Evolutionary conservation across 805 yeast genomes (phyloP).

Genomic region (Myxozyma vanderwaltii): DNA sequence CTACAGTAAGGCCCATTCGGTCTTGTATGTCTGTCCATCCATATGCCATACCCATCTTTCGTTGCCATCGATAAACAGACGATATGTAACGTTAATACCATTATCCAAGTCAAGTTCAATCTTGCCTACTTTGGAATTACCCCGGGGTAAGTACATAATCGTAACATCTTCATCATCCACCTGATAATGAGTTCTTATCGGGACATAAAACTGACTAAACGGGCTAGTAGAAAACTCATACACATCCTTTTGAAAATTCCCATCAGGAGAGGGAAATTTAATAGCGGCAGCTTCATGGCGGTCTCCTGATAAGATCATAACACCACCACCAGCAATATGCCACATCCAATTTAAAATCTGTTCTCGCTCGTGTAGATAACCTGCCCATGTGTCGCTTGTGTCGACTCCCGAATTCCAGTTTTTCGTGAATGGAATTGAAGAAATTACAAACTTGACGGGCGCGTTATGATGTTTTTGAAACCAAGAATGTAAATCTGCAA

Average conservation of each 20-base stretch:
- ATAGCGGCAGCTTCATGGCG: conserved; percentile 38
- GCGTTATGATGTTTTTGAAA: conserved; percentile 20
- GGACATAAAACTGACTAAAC: conserved; percentile 34
- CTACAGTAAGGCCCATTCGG: not conserved
- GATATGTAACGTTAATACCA: conserved; percentile 4
- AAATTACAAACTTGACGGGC: conserved; percentile 35
- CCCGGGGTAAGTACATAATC: conserved; percentile 32
- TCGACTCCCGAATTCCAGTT: conserved; percentile 34
- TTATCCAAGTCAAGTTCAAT: conserved; percentile 23
- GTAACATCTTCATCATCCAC: conserved; percentile 30
- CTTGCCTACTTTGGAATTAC: conserved; percentile 34
- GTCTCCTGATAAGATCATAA: conserved; percentile 35
- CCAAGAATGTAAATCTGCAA: conserved; percentile 33
- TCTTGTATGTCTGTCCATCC: not conserved
- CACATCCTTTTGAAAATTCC: conserved; percentile 15
- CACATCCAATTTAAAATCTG: conserved; percentile 25
- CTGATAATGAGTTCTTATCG: conserved; percentile 31
- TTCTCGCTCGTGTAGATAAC: conserved; percentile 34
- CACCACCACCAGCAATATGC: conserved; percentile 25
- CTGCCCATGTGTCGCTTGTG: conserved; percentile 35
- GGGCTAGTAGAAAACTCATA: conserved; percentile 37
- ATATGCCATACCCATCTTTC: conserved; percentile 19
- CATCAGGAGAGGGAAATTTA: conserved; percentile 32
- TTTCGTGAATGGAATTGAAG: conserved; percentile 37
- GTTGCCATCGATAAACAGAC: conserved; percentile 26